A percentile compares a stretch with the other conserved stretches of the same genome.
Evolutionary conservation across 2,329 filamentous ascomycete genomes (phyloP).

Genomic region (Colletotrichum abscissum): DNA sequence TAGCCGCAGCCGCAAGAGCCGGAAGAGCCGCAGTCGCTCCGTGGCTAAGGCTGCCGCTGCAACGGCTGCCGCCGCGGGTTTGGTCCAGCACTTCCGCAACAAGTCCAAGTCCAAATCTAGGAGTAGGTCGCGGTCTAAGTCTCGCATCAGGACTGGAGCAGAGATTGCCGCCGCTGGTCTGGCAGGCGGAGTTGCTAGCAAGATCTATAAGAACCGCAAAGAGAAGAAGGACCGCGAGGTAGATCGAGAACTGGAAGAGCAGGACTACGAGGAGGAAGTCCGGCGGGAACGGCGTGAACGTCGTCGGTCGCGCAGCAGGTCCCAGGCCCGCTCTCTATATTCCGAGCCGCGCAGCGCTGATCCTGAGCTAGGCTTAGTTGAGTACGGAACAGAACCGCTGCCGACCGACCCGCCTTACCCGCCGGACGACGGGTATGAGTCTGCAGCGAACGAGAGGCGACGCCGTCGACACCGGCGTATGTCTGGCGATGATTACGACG

Average conservation of each 20-base stretch:
- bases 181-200: constrained; percentile 69
- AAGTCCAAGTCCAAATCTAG: constrained; percentile 46
- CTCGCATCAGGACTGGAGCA: constrained; percentile 63
- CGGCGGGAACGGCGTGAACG: constrained; percentile 32
- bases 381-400: constrained; percentile 72
- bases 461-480: constrained; percentile 51
- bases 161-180: constrained; percentile 71
- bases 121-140: constrained; percentile 57
- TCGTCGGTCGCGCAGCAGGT: constrained; percentile 59
- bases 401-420: constrained; percentile 50
- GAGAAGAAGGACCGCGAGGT: constrained; percentile 66
- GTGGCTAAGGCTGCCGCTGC: constrained; percentile 69
- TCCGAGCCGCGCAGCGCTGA: constrained; percentile 65
- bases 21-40: constrained; percentile 57
- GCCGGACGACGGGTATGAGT: constrained; percentile 55
- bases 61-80: constrained; percentile 66
- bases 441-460: constrained; percentile 57
- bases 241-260: constrained; percentile 47
- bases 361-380: constrained; percentile 76
- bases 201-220: constrained; percentile 70
- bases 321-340: constrained; percentile 61
- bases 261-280: constrained; percentile 41
- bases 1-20: constrained; percentile 49
- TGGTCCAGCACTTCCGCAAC: constrained; percentile 67
- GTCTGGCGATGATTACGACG: constrained; percentile 46